Conservation (phyloP, 306 rosid species). For the Arachis hypogaea region DNA sequence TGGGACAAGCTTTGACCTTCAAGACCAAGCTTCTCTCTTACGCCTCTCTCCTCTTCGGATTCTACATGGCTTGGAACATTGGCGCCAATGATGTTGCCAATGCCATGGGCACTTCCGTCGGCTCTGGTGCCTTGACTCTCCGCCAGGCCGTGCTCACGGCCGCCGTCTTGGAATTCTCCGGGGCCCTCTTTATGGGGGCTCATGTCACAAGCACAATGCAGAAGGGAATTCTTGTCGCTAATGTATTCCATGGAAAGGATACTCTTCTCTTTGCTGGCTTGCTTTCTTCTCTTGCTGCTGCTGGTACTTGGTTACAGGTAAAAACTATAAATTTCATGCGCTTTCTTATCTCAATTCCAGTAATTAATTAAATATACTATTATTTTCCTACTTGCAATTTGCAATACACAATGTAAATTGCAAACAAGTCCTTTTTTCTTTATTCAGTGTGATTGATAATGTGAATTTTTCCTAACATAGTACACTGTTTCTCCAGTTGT, state of each 20-base stretch:
- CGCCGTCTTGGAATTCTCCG: slow-evolving; percentile 86
- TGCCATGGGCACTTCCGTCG: slow-evolving; percentile 99
- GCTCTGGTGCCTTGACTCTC: slow-evolving; percentile 86
- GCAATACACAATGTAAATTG: slow-evolving; percentile 4
- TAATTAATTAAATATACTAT: no score
- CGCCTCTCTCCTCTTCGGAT: slow-evolving; percentile 72
- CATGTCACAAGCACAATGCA: slow-evolving; percentile 97
- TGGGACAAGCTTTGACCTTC: slow-evolving; percentile 61
- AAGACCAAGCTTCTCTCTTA: slow-evolving; percentile 73
- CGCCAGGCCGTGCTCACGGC: slow-evolving; percentile 88
- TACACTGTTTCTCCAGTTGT: neutral
- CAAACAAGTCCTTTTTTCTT: neutral
- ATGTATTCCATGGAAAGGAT: slow-evolving; percentile 79
- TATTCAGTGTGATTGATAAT: neutral
- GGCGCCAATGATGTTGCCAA: slow-evolving; percentile 99
- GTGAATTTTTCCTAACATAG: neutral
- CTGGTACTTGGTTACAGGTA: slow-evolving; percentile 98
- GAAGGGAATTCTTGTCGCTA: slow-evolving; percentile 82
- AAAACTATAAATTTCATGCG: no score
- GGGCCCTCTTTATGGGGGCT: slow-evolving; percentile 87
- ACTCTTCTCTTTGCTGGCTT: slow-evolving; percentile 75
- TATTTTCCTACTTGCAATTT: no score
- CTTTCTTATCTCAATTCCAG: no score
- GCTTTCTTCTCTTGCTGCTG: slow-evolving; percentile 97
- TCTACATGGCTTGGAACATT: slow-evolving; percentile 99